phyloP scores from a whole-genome alignment of 805 yeast species.

The Spathaspora girioi region DNA sequence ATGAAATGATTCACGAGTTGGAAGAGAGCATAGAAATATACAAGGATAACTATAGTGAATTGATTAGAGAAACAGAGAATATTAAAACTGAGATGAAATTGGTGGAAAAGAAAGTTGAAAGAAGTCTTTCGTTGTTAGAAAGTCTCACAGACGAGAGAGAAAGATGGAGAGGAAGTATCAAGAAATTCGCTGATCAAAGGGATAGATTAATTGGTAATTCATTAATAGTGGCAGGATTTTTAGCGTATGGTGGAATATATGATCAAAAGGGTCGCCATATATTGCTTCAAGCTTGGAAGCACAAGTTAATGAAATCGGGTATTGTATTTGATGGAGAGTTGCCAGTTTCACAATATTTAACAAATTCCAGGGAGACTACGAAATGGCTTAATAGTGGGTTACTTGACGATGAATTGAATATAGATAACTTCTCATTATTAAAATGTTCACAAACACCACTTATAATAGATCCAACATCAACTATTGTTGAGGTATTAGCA shows the following conservation, averaged over 20 bases:
- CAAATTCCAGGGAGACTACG: slow-evolving; percentile 36
- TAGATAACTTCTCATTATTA: slow-evolving; percentile 62
- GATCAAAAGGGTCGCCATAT: slow-evolving; percentile 46
- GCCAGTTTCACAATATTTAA: slow-evolving; percentile 32
- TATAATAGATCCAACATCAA: slow-evolving; percentile 70
- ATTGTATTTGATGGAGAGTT: slow-evolving; percentile 36
- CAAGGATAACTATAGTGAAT: slow-evolving; percentile 62
- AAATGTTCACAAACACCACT: slow-evolving; percentile 43
- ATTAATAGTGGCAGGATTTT: slow-evolving; percentile 57
- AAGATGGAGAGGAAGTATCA: slow-evolving; percentile 70
- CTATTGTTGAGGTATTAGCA: slow-evolving; percentile 38
- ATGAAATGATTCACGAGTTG: slow-evolving; percentile 76
- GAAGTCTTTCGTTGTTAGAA: slow-evolving; percentile 62
- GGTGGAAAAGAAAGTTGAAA: slow-evolving; percentile 56
- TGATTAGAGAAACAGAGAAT: slow-evolving; percentile 76
- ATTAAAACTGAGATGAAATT: slow-evolving; percentile 66
- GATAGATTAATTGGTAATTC: slow-evolving; percentile 59
- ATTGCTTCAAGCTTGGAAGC: slow-evolving; percentile 33
- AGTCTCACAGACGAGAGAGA: slow-evolving; percentile 62
- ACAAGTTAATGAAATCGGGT: slow-evolving; percentile 25
- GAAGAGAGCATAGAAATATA: slow-evolving; percentile 64
- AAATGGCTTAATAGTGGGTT: slow-evolving; percentile 54
- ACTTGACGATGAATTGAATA: slow-evolving; percentile 53
- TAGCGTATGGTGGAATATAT: slow-evolving; percentile 56
- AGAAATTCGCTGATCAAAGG: slow-evolving; percentile 44